A percentile compares a stretch with the other conserved stretches of the same genome.
Evolutionary conservation across 1,139 yeast genomes (phyloP).

Genomic region (Suhomyces anneliseae): DNA sequence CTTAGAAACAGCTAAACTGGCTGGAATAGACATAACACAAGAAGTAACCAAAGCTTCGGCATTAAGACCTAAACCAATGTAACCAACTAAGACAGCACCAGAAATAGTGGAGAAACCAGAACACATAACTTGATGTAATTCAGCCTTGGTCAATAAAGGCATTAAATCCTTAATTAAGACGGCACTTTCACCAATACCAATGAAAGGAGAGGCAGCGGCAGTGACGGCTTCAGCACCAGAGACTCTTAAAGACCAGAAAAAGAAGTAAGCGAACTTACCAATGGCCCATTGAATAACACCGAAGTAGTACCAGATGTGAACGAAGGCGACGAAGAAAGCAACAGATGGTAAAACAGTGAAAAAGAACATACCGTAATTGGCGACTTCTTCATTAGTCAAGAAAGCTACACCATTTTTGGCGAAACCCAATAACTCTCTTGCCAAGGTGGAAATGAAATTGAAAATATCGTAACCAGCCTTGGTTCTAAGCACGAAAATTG

Average conservation of each 20-base stretch:
- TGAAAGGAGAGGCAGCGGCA: conserved; percentile 69
- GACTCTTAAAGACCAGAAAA: conserved; percentile 62
- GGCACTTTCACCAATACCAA: conserved; percentile 71
- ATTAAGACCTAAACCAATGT: conserved; percentile 63
- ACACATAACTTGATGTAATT: conserved; percentile 64
- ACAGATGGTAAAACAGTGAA: conserved; percentile 64
- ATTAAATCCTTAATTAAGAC: conserved; percentile 61
- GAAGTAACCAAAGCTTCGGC: conserved; percentile 66
- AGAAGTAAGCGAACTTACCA: conserved; percentile 57
- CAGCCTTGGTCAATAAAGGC: conserved; percentile 62
- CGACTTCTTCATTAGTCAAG: conserved; percentile 43
- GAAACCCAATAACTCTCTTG: conserved; percentile 60
- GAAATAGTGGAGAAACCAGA: conserved; percentile 70
- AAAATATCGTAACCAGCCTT: conserved; percentile 62
- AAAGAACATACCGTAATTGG: conserved; percentile 50
- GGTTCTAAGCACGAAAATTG: conserved; percentile 63
- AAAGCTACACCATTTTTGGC: conserved; percentile 66
- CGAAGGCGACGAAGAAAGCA: conserved; percentile 63
- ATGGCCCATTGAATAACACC: conserved; percentile 65
- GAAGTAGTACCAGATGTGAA: conserved; percentile 61
- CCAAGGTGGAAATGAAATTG: conserved; percentile 60
- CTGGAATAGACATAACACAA: conserved; percentile 73
- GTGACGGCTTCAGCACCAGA: conserved; percentile 71
- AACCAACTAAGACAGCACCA: conserved; percentile 65
- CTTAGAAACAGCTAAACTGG: conserved; percentile 63